Percentiles rank a stretch among this genome's conserved stretches.
Evolutionary conservation across 2,329 filamentous ascomycete species (phyloP).

Genomic region (Aspergillus sclerotialis): DNA sequence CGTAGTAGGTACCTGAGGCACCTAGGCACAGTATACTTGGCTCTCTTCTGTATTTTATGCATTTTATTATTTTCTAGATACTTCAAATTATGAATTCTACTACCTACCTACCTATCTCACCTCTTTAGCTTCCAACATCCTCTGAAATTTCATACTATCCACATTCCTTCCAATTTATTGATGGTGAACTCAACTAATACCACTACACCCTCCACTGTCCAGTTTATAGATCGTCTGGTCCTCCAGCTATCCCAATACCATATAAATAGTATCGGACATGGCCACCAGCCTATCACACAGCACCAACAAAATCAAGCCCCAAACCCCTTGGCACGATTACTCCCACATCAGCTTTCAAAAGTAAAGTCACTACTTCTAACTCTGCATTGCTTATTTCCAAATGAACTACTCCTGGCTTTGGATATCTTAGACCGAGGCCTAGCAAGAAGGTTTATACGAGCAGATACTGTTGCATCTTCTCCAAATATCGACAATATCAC

Average conservation of each 20-base stretch:
- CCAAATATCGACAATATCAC: slow-evolving; percentile 1
- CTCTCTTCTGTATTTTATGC: too few relatives aligned
- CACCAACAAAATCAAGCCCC: slow-evolving; percentile 6
- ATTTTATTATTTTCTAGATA: too few relatives aligned
- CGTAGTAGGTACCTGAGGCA: too few relatives aligned
- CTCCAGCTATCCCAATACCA: slow-evolving; percentile 10
- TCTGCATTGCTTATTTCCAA: slow-evolving; percentile 78
- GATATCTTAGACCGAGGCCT: slow-evolving; percentile 77
- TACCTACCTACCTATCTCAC: too few relatives aligned
- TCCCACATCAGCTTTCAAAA: slow-evolving; percentile 15
- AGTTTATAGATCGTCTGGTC: slow-evolving; percentile 20
- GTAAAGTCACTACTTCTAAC: slow-evolving; percentile 60
- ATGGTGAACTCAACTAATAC: too few relatives aligned
- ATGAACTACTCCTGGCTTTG: slow-evolving; percentile 72
- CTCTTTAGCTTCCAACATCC: too few relatives aligned
- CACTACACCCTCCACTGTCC: slow-evolving; percentile 4
- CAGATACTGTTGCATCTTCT: slow-evolving; percentile 2
- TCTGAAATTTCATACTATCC: too few relatives aligned
- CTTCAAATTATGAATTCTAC: too few relatives aligned
- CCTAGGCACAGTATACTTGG: too few relatives aligned
- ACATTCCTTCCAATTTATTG: neutral
- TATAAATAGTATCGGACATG: slow-evolving; percentile 2
- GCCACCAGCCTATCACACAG: slow-evolving; percentile 1
- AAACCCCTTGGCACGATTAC: too few relatives aligned
- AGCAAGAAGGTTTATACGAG: slow-evolving; percentile 49